phyloP scores from a whole-genome alignment of 805 yeast species.

The Candida ipomoeae region DNA sequence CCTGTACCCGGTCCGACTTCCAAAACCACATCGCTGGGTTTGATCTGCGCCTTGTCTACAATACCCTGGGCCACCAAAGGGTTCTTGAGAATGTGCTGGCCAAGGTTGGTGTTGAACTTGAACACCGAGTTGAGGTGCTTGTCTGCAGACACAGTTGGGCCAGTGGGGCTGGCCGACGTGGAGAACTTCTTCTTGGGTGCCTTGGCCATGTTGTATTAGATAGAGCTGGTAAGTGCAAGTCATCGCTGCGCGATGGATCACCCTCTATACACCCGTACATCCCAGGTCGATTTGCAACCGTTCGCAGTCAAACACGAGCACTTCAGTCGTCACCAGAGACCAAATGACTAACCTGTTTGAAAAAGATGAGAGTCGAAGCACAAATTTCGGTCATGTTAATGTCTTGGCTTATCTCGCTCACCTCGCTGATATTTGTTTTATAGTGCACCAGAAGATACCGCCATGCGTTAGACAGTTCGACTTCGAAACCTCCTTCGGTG shows the following conservation, averaged over 20 bases:
- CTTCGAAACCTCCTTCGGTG: slow-evolving; percentile 9
- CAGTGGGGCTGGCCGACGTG: slow-evolving; percentile 42
- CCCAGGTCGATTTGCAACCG: slow-evolving; percentile 2
- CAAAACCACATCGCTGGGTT: slow-evolving; percentile 86
- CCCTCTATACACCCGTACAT: slow-evolving; percentile 6
- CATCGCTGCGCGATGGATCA: slow-evolving; percentile 6
- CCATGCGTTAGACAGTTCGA: slow-evolving; percentile 13
- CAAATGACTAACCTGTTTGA: background rate
- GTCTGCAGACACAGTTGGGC: slow-evolving; percentile 61
- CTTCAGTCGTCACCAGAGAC: no score
- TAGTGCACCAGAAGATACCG: slow-evolving; percentile 3
- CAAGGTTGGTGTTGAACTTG: slow-evolving; percentile 94
- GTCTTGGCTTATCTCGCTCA: slow-evolving; percentile 3
- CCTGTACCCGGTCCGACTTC: slow-evolving; percentile 99
- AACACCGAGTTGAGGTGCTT: slow-evolving; percentile 78
- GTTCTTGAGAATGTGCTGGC: slow-evolving; percentile 94
- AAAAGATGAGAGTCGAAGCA: background rate
- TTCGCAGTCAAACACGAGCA: slow-evolving; percentile 3
- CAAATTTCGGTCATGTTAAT: background rate
- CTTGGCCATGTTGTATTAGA: slow-evolving; percentile 47
- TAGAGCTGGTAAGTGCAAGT: slow-evolving; percentile 1
- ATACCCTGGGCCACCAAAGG: slow-evolving; percentile 97
- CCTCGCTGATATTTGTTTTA: slow-evolving; percentile 5
- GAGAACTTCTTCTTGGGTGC: slow-evolving; percentile 62
- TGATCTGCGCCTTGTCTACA: slow-evolving; percentile 91